phyloP scores from a whole-genome alignment of 140 eudicot genomes.

The Stevia rebaudiana region DNA sequence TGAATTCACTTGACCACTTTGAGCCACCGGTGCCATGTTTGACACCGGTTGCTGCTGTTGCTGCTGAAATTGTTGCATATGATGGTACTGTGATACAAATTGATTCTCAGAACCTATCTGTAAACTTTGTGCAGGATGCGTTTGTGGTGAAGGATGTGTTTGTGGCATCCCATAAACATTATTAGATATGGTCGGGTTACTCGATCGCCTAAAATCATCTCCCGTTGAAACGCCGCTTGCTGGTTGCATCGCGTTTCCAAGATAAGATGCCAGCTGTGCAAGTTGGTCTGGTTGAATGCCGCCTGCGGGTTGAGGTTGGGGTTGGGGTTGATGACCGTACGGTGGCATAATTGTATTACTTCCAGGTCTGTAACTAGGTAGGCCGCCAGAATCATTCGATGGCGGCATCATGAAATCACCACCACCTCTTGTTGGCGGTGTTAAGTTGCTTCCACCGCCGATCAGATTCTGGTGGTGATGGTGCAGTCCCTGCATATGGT shows the following conservation, averaged over 20 bases:
- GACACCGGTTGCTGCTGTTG: slow-evolving; percentile 31
- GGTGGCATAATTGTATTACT: slow-evolving; percentile 17
- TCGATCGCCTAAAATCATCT: slow-evolving; percentile 44
- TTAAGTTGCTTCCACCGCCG: slow-evolving; percentile 23
- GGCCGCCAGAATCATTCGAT: slow-evolving; percentile 23
- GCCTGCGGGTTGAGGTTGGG: slow-evolving; percentile 31
- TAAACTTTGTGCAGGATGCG: slow-evolving; percentile 25
- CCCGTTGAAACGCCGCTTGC: slow-evolving; percentile 32
- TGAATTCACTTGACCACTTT: slow-evolving; percentile 29
- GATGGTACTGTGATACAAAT: slow-evolving; percentile 45
- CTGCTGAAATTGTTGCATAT: slow-evolving; percentile 43
- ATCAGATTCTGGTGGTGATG: slow-evolving; percentile 36
- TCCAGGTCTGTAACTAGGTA: slow-evolving; percentile 29
- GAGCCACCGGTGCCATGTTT: slow-evolving; percentile 28
- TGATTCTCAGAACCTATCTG: slow-evolving; percentile 33
- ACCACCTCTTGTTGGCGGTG: slow-evolving; percentile 23
- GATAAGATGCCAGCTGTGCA: slow-evolving; percentile 62
- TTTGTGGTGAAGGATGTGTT: slow-evolving; percentile 31
- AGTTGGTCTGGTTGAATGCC: slow-evolving; percentile 59
- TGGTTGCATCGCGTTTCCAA: slow-evolving; percentile 58
- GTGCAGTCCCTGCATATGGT: slow-evolving; percentile 17
- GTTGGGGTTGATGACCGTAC: slow-evolving; percentile 36
- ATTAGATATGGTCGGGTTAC: slow-evolving; percentile 23
- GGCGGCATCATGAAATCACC: slow-evolving; percentile 22
- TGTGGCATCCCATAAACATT: slow-evolving; percentile 36